Conservation (phyloP, 164 flowering plant species). For the Magnolia officinalis region DNA sequence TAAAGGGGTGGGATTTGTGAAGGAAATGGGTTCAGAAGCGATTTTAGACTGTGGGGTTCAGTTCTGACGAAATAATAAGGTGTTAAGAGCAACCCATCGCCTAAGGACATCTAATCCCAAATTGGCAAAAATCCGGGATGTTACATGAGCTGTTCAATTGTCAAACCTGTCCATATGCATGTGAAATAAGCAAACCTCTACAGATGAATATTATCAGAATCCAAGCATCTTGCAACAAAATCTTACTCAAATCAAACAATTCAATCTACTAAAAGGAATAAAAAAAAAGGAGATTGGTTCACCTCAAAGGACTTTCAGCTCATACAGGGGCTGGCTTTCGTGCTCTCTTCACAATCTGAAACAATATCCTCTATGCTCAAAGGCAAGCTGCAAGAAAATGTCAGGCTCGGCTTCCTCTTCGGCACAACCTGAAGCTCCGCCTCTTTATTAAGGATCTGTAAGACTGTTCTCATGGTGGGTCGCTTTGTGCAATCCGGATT, state of each 20-base stretch:
- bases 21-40: no score
- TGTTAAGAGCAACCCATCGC: no score
- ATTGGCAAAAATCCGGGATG: no score
- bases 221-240: no score
- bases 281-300: neutral
- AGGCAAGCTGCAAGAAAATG: slow-evolving; percentile 57
- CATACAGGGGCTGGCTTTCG: slow-evolving; percentile 17
- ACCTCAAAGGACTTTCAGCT: slow-evolving; percentile 28
- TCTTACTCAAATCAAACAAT: no score
- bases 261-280: no score
- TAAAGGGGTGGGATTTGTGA: no score
- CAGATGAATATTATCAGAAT: neutral
- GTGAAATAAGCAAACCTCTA: neutral
- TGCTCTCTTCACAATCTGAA: slow-evolving; percentile 49
- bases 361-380: slow-evolving; percentile 63
- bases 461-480: slow-evolving; percentile 79
- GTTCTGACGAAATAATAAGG: no score
- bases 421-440: slow-evolving; percentile 51
- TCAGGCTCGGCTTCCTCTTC: slow-evolving; percentile 57
- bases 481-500: slow-evolving; percentile 67
- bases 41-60: no score
- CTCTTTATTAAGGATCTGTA: slow-evolving; percentile 76
- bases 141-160: no score
- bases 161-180: neutral
- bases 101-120: no score